Conservation (phyloP, 768 basidiomycete species). For the Xanthoconium stramineum region DNA sequence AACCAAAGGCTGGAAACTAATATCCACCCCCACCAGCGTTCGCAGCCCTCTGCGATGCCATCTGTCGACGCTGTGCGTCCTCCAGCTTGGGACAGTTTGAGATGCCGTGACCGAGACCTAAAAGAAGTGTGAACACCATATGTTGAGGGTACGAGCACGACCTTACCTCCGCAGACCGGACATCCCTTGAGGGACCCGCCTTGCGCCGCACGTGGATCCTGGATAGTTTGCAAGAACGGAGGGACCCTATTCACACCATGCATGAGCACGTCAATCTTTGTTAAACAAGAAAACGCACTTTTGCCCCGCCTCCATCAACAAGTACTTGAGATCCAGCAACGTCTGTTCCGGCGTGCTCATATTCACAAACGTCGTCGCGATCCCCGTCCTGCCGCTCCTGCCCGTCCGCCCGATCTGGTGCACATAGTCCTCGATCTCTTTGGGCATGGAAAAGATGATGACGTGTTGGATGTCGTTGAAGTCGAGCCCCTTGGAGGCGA, state of each 20-base stretch:
- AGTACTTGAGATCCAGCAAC: slow-evolving; percentile 91
- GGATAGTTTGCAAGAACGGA: slow-evolving; percentile 84
- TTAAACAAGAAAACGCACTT: slow-evolving; percentile 57
- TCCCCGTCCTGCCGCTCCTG: slow-evolving; percentile 96
- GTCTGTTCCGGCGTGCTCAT: slow-evolving; percentile 98
- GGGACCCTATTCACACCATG: slow-evolving; percentile 62
- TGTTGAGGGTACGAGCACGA: neutral
- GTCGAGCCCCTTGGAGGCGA: slow-evolving; percentile 97
- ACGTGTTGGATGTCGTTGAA: slow-evolving; percentile 99
- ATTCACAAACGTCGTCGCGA: slow-evolving; percentile 98
- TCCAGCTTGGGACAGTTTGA: slow-evolving; percentile 96
- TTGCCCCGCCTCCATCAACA: slow-evolving; percentile 96
- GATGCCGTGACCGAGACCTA: slow-evolving; percentile 90
- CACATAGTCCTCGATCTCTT: slow-evolving; percentile 99
- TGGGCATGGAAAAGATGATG: slow-evolving; percentile 99
- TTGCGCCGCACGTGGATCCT: slow-evolving; percentile 82
- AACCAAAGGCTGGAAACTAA: neutral
- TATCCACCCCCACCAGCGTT: slow-evolving; percentile 58
- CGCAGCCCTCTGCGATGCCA: slow-evolving; percentile 77
- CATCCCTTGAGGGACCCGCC: slow-evolving; percentile 83
- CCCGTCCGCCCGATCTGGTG: slow-evolving; percentile 99
- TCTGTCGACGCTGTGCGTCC: slow-evolving; percentile 85
- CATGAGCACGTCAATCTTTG: neutral
- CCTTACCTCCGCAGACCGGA: slow-evolving; percentile 88
- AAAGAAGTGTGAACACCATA: neutral